A percentile compares a stretch with the other conserved stretches of the same genome.
Evolutionary conservation across 257 asterid species (phyloP).

Genomic region (Nicotiana benthamiana): DNA sequence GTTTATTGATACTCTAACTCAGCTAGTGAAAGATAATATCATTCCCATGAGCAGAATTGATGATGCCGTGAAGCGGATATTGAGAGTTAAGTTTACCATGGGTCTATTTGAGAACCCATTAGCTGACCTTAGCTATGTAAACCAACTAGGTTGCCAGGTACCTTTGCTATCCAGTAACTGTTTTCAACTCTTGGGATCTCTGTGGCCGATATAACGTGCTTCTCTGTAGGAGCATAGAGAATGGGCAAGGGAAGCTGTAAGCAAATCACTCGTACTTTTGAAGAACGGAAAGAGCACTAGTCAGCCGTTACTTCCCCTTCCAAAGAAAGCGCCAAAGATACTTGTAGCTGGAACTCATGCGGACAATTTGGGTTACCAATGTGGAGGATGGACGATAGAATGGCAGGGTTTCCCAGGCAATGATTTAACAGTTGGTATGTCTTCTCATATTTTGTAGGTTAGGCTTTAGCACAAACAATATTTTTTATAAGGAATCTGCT

Average conservation of each 20-base stretch:
- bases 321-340: constrained; percentile 21
- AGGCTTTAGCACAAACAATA: not conserved
- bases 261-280: constrained; percentile 35
- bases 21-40: constrained; percentile 22
- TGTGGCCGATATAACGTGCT: not conserved
- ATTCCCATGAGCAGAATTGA: constrained; percentile 41
- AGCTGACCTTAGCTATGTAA: constrained; percentile 27
- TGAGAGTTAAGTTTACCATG: constrained; percentile 37
- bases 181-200: not conserved
- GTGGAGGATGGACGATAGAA: constrained; percentile 38
- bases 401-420: constrained; percentile 33
- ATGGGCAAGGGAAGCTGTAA: constrained; percentile 38
- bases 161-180: not conserved
- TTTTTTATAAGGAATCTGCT: not conserved
- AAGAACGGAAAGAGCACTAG: constrained; percentile 21
- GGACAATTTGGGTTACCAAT: constrained; percentile 27
- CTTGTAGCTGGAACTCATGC: constrained; percentile 39
- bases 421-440: constrained; percentile 10
- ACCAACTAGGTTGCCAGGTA: constrained; percentile 39
- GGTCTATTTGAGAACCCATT: constrained; percentile 41
- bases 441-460: not conserved
- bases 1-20: constrained; percentile 25
- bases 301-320: constrained; percentile 27
- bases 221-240: constrained; percentile 23
- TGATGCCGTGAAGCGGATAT: constrained; percentile 38